Percentiles rank a stretch among this genome's conserved stretches.
Evolutionary conservation across 108 stramenopile species (phyloP).

Genomic region (Cylindrotheca fusiformis): DNA sequence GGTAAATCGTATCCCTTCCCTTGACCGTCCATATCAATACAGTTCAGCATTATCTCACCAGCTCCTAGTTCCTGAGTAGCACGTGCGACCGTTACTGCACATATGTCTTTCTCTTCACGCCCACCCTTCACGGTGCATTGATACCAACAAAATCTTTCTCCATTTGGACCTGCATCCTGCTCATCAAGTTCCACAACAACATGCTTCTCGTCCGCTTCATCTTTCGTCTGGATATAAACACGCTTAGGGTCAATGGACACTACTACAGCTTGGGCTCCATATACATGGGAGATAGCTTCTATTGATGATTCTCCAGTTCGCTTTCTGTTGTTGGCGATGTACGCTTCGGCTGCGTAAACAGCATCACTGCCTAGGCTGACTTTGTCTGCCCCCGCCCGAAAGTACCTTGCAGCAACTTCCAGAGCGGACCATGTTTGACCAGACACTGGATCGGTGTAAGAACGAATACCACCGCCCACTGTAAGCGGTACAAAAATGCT

Average conservation of each 20-base stretch:
- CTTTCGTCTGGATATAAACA: slow-evolving; percentile 76
- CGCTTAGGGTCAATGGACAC: slow-evolving; percentile 97
- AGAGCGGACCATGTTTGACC: slow-evolving; percentile 85
- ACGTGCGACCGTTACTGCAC: slow-evolving; percentile 88
- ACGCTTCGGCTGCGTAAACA: slow-evolving; percentile 88
- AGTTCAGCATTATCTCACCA: slow-evolving; percentile 98
- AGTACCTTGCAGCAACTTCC: slow-evolving; percentile 96
- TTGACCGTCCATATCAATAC: slow-evolving; percentile 99
- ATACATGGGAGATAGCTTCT: slow-evolving; percentile 86
- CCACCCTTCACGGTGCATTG: slow-evolving; percentile 98
- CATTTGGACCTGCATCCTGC: slow-evolving; percentile 69
- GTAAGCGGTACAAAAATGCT: slow-evolving; percentile 96
- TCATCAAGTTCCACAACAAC: slow-evolving; percentile 69
- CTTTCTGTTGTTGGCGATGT: slow-evolving; percentile 45
- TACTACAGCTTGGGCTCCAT: slow-evolving; percentile 98
- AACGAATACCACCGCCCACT: slow-evolving; percentile 98
- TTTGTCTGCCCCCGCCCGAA: slow-evolving; percentile 99
- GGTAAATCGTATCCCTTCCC: slow-evolving; percentile 92
- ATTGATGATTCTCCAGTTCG: slow-evolving; percentile 86
- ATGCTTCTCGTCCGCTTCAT: slow-evolving; percentile 43
- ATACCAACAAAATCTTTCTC: slow-evolving; percentile 93
- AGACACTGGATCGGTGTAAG: slow-evolving; percentile 77
- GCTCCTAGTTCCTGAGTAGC: slow-evolving; percentile 89
- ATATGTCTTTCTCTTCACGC: slow-evolving; percentile 88
- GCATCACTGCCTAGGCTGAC: slow-evolving; percentile 95